phyloP scores from a whole-genome alignment of 768 basidiomycete species.

The Russula foetens region DNA sequence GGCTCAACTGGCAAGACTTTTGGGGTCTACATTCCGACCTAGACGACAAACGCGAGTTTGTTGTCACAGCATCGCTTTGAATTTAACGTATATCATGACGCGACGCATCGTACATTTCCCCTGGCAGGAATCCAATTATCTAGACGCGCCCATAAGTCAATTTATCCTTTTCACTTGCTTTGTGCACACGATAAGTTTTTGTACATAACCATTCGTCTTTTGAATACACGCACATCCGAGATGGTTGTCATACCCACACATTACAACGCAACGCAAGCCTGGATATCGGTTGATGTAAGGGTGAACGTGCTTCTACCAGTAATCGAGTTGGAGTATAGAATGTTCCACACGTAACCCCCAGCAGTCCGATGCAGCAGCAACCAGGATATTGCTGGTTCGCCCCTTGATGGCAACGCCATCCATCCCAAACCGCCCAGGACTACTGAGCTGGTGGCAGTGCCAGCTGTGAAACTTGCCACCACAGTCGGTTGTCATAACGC shows the following conservation, averaged over 20 bases:
- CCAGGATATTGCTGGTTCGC: not conserved
- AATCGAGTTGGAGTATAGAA: not conserved
- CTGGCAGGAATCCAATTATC: not conserved
- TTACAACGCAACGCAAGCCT: slow-evolving; percentile 18
- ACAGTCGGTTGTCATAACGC: not conserved
- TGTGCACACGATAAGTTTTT: not conserved
- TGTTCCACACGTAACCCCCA: not conserved
- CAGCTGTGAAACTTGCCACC: not conserved
- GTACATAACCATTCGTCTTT: slow-evolving; percentile 1
- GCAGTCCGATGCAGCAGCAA: not conserved
- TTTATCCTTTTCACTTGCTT: slow-evolving; percentile 1
- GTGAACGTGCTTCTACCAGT: not conserved
- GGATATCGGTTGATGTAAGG: not conserved
- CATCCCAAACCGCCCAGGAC: too few relatives aligned
- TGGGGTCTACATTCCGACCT: slow-evolving; percentile 24
- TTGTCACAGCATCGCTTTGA: slow-evolving; percentile 20
- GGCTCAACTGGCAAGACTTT: slow-evolving; percentile 26
- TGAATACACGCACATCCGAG: not conserved
- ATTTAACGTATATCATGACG: slow-evolving; percentile 13
- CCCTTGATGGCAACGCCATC: not conserved
- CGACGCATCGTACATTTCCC: slow-evolving; percentile 3
- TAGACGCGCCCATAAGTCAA: slow-evolving; percentile 3
- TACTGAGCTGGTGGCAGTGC: too few relatives aligned
- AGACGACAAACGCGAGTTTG: slow-evolving; percentile 26
- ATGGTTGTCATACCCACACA: not conserved